Percentiles rank a stretch among this genome's conserved stretches.
phyloP scores from a whole-genome alignment of 2,329 filamentous ascomycete species.

The Ciborinia camelliae region DNA sequence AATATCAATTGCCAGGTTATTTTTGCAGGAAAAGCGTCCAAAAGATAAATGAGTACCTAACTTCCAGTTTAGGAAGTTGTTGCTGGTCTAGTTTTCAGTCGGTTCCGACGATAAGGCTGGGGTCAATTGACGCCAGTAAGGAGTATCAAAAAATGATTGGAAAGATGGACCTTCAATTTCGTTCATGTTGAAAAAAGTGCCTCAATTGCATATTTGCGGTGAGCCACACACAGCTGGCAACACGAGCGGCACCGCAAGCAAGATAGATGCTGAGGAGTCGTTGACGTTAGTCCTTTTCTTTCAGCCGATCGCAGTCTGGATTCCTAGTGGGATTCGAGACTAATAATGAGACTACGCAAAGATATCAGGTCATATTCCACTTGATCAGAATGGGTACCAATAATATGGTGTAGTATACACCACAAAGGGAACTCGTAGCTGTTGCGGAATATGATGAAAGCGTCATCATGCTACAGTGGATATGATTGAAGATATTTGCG shows the following conservation, averaged over 20 bases:
- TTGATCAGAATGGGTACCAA: background rate
- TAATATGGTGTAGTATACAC: background rate
- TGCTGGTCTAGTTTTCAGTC: too few species aligned
- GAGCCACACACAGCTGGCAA: too few species aligned
- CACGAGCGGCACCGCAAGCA: background rate
- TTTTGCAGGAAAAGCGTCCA: background rate
- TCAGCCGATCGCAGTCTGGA: background rate
- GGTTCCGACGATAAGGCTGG: background rate
- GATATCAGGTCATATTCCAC: background rate
- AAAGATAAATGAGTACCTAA: background rate
- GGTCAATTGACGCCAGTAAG: background rate
- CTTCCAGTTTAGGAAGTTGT: background rate
- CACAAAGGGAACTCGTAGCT: background rate
- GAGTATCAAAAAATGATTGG: background rate
- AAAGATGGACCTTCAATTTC: too few species aligned
- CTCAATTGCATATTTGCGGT: background rate
- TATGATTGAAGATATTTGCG: background rate
- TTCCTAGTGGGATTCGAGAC: background rate
- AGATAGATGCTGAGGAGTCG: background rate
- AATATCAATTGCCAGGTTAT: background rate
- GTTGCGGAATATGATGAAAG: background rate
- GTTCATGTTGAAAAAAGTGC: background rate
- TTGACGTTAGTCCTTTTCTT: background rate
- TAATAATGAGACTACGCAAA: background rate
- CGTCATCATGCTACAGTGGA: background rate